Evolutionary conservation across 345 rosid genomes (phyloP).

Genomic region (Ceriops tagal): DNA sequence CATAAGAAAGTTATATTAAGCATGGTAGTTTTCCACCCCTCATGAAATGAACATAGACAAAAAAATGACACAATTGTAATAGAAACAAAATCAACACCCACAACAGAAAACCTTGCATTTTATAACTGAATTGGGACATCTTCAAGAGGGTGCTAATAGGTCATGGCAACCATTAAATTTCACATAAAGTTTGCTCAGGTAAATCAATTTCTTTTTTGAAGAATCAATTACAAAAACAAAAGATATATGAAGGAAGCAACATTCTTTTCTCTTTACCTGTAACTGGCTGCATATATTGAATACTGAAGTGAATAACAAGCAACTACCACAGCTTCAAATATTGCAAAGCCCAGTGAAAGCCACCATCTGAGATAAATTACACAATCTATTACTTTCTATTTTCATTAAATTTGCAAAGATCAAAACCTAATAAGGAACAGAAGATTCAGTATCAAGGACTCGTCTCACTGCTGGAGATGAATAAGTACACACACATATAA

Average conservation of each 20-base stretch:
- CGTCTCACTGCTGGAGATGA: slow-evolving; percentile 65
- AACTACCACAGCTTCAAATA: slow-evolving; percentile 71
- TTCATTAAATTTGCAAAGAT: slow-evolving; percentile 2
- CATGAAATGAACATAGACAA: background rate
- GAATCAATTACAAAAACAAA: background rate
- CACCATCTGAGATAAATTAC: slow-evolving; percentile 73
- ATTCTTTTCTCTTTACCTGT: slow-evolving; percentile 44
- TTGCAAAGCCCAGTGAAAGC: slow-evolving; percentile 85
- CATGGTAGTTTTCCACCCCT: background rate
- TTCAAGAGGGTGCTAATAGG: background rate
- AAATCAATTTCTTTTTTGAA: background rate
- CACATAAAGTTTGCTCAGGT: too few relatives aligned
- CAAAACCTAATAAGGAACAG: slow-evolving; percentile 15
- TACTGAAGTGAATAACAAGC: slow-evolving; percentile 78
- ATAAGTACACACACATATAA: slow-evolving; percentile 92
- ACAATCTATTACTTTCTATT: slow-evolving; percentile 6
- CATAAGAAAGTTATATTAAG: slow-evolving; percentile 5
- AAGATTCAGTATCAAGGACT: slow-evolving; percentile 38
- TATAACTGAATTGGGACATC: background rate
- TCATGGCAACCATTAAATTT: too few relatives aligned
- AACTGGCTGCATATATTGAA: slow-evolving; percentile 76
- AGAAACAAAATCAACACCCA: background rate
- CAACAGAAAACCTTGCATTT: background rate
- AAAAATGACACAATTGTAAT: background rate
- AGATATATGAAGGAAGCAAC: background rate